A percentile compares a stretch with the other conserved stretches of the same genome.
These are phyloP conservation scores for Nicotiana obtusifolia DNA, from an alignment of 257 asterid species.

Conservation along the genomic window DNA sequence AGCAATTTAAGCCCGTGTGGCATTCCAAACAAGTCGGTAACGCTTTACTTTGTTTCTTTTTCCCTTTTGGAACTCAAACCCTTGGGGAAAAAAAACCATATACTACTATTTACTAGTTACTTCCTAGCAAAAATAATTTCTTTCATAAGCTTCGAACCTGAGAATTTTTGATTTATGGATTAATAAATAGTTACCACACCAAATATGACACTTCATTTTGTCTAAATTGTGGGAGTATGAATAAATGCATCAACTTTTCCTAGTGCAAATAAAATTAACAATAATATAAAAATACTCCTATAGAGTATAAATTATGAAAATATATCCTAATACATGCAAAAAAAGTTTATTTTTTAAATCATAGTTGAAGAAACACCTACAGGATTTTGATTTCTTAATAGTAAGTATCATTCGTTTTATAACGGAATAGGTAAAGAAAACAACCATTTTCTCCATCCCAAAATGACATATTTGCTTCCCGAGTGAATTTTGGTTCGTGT, in stretches of 20 bases:
- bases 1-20: background rate
- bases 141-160: no score
- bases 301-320: no score
- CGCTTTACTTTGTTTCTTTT: background rate
- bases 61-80: no score
- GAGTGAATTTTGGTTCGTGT: background rate
- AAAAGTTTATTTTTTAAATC: no score
- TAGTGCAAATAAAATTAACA: background rate
- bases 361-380: background rate
- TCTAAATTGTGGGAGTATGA: background rate
- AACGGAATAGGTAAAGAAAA: background rate
- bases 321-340: background rate
- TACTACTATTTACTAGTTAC: no score
- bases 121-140: no score
- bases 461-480: background rate
- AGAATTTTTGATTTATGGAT: no score
- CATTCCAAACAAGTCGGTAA: conserved; percentile 8
- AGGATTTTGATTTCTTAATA: background rate
- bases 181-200: no score
- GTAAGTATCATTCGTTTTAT: background rate
- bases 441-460: background rate
- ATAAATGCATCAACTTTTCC: background rate
- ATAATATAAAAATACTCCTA: background rate
- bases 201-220: no score
- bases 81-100: no score